A percentile compares a stretch with the other conserved stretches of the same genome.
Evolutionary conservation across 768 basidiomycete species (phyloP).

Genomic region (Mycena haematopus): DNA sequence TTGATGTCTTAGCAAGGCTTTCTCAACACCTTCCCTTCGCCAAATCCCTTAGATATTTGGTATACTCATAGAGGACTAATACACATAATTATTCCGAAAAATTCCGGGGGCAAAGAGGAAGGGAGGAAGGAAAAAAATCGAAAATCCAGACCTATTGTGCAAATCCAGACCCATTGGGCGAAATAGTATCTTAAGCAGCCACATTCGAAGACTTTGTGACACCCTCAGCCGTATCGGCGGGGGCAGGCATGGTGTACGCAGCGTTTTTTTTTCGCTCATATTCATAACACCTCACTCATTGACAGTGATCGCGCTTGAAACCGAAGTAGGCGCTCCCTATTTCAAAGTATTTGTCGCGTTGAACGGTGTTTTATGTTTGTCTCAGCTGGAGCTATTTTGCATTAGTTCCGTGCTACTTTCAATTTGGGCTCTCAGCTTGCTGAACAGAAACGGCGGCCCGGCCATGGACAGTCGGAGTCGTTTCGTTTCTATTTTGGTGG

Average conservation of each 20-base stretch:
- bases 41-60: no score
- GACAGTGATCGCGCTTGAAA: conserved; percentile 10
- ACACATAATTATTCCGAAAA: no score
- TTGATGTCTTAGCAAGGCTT: no score
- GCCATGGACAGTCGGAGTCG: conserved; percentile 11
- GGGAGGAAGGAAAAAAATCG: no score
- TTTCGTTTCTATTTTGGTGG: conserved; percentile 15
- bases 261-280: background rate
- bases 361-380: background rate
- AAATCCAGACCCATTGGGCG: no score
- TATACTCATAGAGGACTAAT: no score
- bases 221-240: background rate
- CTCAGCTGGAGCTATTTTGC: conserved; percentile 10
- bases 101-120: no score
- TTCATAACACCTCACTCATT: background rate
- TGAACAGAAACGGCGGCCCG: conserved; percentile 7
- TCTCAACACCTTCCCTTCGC: no score
- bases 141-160: no score
- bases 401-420: background rate
- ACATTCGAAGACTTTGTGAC: no score
- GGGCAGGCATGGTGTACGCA: conserved; percentile 10
- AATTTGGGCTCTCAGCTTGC: background rate
- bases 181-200: no score
- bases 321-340: conserved; percentile 8
- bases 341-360: no score